Evolutionary conservation across 106 monocot genomes (phyloP), one percentile per base, ranked within the genome.

Genomic region (Acanthochlamys bracteata): DNA sequence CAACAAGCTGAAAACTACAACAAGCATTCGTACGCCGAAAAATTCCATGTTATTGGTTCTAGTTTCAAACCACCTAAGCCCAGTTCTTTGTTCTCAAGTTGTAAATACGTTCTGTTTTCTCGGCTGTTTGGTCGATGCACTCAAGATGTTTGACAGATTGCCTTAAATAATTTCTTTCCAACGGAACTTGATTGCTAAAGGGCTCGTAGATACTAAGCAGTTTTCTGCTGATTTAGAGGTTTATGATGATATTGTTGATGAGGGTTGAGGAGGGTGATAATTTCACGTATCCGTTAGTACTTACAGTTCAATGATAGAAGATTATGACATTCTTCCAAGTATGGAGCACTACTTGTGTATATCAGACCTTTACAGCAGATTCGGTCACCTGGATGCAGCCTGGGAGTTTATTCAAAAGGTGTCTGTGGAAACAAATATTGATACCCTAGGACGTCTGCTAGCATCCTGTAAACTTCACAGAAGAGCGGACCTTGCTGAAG

Each of bases 271-370:
- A 7, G 0, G 67, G 76, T 7, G 87, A 88, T 66, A 54, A 71
- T 57, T 83, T 75, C 63, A 83, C 87, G 0, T 83, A 88, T 62
- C 80, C 83, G 21, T 55, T 75, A 7, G 74, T 77, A 24, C 67
- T 88, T 76, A 76, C 64, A 64, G 58, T 3, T 72, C 75, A 22
- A 79, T 84, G 78, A 69, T 41, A 39, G 41, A 69, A 22, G 75
- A 77, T 4, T 64, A 75, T 39, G 63, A 68, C 24, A 74, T 84
- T 27, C 10, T 39, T 53, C 81, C 89, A 43, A 78, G 79, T 21
- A 84, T 71, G 76, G 89, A 79, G 53, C 89, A 89, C 49, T 89
- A 79, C 53, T 75, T 84, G 7, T 89, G 89, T 59, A 79, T 84
- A 52, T 81, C 79, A 12, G 84, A 84, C 53, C 78, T 84, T 49